Percentiles rank a stretch among this genome's conserved stretches.
Evolutionary conservation across 305 asterid genomes (phyloP).

Genomic region (Andrographis paniculata): DNA sequence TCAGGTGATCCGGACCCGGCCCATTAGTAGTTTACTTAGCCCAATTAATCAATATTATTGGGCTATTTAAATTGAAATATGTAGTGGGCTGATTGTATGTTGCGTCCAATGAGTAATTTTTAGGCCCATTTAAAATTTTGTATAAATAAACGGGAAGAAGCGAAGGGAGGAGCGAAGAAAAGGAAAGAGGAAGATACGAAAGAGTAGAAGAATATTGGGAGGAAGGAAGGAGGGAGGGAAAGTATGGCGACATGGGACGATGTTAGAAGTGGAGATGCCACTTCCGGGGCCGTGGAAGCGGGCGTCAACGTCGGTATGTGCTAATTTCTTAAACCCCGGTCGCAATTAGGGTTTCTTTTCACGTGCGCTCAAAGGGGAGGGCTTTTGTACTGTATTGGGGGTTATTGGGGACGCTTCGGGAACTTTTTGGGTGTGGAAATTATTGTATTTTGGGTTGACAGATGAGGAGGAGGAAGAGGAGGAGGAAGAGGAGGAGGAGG

Average conservation of each 20-base stretch:
- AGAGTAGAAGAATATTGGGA: slow-evolving; percentile 3
- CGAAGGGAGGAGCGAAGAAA: slow-evolving; percentile 19
- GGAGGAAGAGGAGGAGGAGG: slow-evolving; percentile 81
- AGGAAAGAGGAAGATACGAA: slow-evolving; percentile 4
- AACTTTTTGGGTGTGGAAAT: slow-evolving; percentile 1
- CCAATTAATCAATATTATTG: too few relatives aligned
- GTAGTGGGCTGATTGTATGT: too few relatives aligned
- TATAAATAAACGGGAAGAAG: slow-evolving; percentile 13
- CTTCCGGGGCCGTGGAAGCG: slow-evolving; percentile 24
- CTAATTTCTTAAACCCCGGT: slow-evolving; percentile 20
- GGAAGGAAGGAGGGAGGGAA: slow-evolving; percentile 11
- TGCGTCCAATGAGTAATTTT: background rate
- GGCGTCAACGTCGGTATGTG: slow-evolving; percentile 26
- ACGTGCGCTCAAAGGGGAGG: slow-evolving; percentile 1
- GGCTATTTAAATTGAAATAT: too few relatives aligned
- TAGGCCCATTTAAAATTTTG: slow-evolving; percentile 12
- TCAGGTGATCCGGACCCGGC: too few relatives aligned
- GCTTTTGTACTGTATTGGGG: background rate
- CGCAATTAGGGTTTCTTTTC: slow-evolving; percentile 25
- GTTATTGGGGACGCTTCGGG: background rate
- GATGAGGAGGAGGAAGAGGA: slow-evolving; percentile 61
- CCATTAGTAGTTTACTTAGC: too few relatives aligned
- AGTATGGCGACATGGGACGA: slow-evolving; percentile 29
- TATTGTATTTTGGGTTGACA: slow-evolving; percentile 26
- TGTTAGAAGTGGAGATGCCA: slow-evolving; percentile 20